A percentile compares a stretch with the other conserved stretches of the same genome.
Conservation (phyloP, 2,329 filamentous ascomycete species). For the Aspergillus bombycis region DNA sequence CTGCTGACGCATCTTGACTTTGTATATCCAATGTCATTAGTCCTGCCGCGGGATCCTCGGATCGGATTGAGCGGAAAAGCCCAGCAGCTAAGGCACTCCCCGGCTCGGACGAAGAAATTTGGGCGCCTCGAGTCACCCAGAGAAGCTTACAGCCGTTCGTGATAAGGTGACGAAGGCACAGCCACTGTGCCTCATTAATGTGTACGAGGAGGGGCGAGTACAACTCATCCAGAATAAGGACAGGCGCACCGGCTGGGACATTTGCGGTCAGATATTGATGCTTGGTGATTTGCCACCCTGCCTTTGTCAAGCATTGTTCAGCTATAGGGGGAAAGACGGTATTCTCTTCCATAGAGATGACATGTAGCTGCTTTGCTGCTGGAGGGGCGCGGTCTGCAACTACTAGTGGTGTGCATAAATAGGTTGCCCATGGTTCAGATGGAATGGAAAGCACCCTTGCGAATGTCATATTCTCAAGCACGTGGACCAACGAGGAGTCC, state of each 20-base stretch:
- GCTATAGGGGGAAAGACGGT: background rate
- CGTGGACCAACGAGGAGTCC: background rate
- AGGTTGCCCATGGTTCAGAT: background rate
- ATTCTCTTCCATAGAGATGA: background rate
- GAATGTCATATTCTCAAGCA: background rate
- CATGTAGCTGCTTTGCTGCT: background rate
- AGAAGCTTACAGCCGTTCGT: slow-evolving; percentile 7
- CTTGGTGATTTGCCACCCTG: slow-evolving; percentile 4
- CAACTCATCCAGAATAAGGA: slow-evolving; percentile 7
- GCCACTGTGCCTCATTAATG: slow-evolving; percentile 6
- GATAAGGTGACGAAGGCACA: background rate
- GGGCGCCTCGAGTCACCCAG: slow-evolving; percentile 14
- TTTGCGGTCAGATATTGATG: background rate
- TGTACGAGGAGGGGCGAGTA: slow-evolving; percentile 3
- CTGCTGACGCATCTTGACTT: background rate
- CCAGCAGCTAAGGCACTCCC: slow-evolving; percentile 10
- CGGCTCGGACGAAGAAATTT: background rate
- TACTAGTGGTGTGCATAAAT: background rate
- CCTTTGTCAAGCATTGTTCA: background rate
- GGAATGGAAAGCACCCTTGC: background rate
- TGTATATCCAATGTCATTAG: slow-evolving; percentile 13
- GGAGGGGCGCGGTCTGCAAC: background rate
- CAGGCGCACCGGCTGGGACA: background rate
- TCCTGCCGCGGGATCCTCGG: slow-evolving; percentile 9
- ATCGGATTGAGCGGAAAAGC: slow-evolving; percentile 12